A percentile compares a stretch with the other conserved stretches of the same genome.
Evolutionary conservation across 1,284 basidiomycete species (phyloP).

Genomic region (Naganishia liquefaciens): DNA sequence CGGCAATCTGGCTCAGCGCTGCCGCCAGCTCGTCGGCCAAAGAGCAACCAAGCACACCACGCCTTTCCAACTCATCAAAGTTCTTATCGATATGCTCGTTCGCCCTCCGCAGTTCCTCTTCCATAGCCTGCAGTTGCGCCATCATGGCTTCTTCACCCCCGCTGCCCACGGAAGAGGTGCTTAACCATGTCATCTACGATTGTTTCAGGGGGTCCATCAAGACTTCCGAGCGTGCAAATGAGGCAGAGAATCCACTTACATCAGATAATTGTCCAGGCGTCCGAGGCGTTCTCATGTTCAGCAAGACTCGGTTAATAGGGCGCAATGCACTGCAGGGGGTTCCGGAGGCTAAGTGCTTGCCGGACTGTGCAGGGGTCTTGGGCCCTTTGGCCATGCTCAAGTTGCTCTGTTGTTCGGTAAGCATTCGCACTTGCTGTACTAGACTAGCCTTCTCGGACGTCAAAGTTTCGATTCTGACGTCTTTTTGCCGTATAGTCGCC

Average conservation of each 20-base stretch:
- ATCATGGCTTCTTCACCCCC: conserved; percentile 49
- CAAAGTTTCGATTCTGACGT: conserved; percentile 42
- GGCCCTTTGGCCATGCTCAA: conserved; percentile 3
- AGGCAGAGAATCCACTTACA: conserved; percentile 37
- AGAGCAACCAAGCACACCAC: conserved; percentile 50
- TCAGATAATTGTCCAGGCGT: conserved; percentile 51
- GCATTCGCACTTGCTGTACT: conserved; percentile 40
- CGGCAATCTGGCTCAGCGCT: conserved; percentile 46
- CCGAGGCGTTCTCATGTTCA: conserved; percentile 39
- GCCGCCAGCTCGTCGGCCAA: conserved; percentile 54
- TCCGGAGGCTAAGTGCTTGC: background rate
- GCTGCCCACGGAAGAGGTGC: conserved; percentile 44
- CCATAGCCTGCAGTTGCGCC: conserved; percentile 54
- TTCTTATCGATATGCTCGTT: conserved; percentile 56
- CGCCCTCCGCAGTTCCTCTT: conserved; percentile 51
- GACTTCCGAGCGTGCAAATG: too few species aligned
- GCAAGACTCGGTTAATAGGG: conserved; percentile 21
- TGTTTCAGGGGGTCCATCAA: background rate
- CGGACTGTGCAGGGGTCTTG: conserved; percentile 7
- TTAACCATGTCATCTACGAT: conserved; percentile 49
- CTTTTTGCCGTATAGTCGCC: conserved; percentile 37
- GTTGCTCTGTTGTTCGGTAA: conserved; percentile 40
- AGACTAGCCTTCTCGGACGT: conserved; percentile 30
- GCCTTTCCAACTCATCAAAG: conserved; percentile 54
- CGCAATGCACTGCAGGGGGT: conserved; percentile 7